Conservation (phyloP, 2,329 filamentous ascomycete genomes). For the Neopestalotiopsis clavispora region DNA sequence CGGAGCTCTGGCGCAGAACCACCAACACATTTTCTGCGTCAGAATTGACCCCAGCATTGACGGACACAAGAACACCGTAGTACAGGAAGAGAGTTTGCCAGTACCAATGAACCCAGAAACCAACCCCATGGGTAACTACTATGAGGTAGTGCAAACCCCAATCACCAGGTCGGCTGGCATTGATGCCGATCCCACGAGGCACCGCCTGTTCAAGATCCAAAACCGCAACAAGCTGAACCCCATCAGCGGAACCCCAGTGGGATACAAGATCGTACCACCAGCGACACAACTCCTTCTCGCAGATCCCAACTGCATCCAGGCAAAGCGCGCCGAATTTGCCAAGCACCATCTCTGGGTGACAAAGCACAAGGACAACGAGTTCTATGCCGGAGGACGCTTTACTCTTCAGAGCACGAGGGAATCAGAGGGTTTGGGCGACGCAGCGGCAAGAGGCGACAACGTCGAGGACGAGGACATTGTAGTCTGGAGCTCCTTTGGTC, state of each 20-base stretch:
- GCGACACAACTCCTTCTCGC: constrained; percentile 41
- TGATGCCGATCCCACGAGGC: constrained; percentile 47
- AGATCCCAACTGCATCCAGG: constrained; percentile 28
- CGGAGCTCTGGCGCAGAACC: constrained; percentile 70
- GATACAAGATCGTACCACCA: constrained; percentile 41
- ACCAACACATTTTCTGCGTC: constrained; percentile 72
- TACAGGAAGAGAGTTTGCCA: constrained; percentile 38
- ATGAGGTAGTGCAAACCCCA: constrained; percentile 51
- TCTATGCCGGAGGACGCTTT: constrained; percentile 35
- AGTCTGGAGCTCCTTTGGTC: constrained; percentile 55
- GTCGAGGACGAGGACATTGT: constrained; percentile 53
- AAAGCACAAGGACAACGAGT: constrained; percentile 32
- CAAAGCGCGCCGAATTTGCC: constrained; percentile 33
- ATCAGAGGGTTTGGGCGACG: constrained; percentile 24
- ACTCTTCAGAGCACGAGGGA: constrained; percentile 40
- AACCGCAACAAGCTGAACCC: constrained; percentile 39
- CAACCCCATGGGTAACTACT: constrained; percentile 37
- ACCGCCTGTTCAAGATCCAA: constrained; percentile 42
- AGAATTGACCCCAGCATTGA: constrained; percentile 71
- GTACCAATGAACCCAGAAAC: constrained; percentile 17
- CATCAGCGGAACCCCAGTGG: constrained; percentile 40
- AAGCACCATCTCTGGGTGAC: constrained; percentile 35
- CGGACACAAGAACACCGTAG: constrained; percentile 52
- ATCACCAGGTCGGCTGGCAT: constrained; percentile 46
- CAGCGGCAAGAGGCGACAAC: constrained; percentile 47